phyloP scores from a whole-genome alignment of 2,329 filamentous ascomycete species.

The Purpureocillium lavendulum region DNA sequence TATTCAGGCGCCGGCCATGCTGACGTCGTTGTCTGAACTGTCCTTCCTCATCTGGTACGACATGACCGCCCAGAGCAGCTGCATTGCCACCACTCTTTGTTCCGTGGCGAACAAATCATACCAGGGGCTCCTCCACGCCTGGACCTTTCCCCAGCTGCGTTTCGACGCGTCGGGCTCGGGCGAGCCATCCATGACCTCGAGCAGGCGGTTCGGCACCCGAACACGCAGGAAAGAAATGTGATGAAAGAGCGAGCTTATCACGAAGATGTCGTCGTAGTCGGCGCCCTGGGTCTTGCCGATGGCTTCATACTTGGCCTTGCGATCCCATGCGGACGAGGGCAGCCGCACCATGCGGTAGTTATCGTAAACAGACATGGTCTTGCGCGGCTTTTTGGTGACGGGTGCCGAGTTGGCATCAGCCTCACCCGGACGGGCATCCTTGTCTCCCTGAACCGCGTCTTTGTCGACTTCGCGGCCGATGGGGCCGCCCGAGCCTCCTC shows the following conservation, averaged over 20 bases:
- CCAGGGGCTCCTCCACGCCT: slow-evolving; percentile 52
- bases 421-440: slow-evolving; percentile 26
- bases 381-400: slow-evolving; percentile 40
- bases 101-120: slow-evolving; percentile 49
- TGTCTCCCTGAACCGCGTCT: slow-evolving; percentile 36
- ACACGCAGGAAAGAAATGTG: slow-evolving; percentile 51
- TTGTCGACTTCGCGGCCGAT: slow-evolving; percentile 53
- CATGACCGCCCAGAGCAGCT: slow-evolving; percentile 51
- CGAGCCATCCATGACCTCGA: slow-evolving; percentile 44
- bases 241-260: slow-evolving; percentile 54
- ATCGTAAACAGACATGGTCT: slow-evolving; percentile 51
- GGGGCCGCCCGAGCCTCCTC: slow-evolving; percentile 52
- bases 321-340: slow-evolving; percentile 51
- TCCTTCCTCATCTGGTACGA: slow-evolving; percentile 48
- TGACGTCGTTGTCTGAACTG: not conserved
- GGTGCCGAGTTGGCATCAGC: slow-evolving; percentile 14
- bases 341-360: slow-evolving; percentile 54
- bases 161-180: slow-evolving; percentile 21
- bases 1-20: slow-evolving; percentile 4
- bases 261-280: slow-evolving; percentile 52
- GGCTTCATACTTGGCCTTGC: slow-evolving; percentile 47
- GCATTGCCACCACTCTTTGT: slow-evolving; percentile 49
- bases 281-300: slow-evolving; percentile 42
- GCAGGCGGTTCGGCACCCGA: slow-evolving; percentile 44
- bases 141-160: slow-evolving; percentile 42